Evolutionary conservation across 2,329 filamentous ascomycete species (phyloP), one percentile per base, ranked within the genome.

Genomic region (Beauveria brongniartii): DNA sequence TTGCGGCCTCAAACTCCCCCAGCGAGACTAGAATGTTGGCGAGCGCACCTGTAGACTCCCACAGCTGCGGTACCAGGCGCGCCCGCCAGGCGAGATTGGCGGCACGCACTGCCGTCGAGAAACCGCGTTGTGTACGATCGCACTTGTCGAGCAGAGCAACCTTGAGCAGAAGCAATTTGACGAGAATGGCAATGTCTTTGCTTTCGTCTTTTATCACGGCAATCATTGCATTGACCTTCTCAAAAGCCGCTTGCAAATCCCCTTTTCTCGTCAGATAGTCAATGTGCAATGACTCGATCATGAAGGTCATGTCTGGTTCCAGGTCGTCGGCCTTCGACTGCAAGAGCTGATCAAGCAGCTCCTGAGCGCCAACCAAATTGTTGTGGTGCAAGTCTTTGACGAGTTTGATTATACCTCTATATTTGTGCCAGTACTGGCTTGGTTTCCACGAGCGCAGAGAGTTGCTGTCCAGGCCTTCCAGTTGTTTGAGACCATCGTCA

Each of bases 61-160:
- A 94, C 8, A 96, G 76, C 20, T 82, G 81, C 0, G 84, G 82
- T 18, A 92, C 78, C 8, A 93, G 75, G 1, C 86, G 81, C 1
- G 88, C 83, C 52, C 86, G 82, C 77, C 89, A 86, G 0, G 90
- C 87, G 20, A 91, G 83, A 68, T 82, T 87, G 3, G 89, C 87
- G 1, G 91, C 91, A 48, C 90, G 82, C 67, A 95, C 79, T 5
- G 86, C 86, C 5, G 92, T 80, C 2, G 89, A 91, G 71, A 96
- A 91, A 0, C 85, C 91, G 63, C 88, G 84, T 66, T 90, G 83
- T 0, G 91, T 82, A 3, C 87, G 83, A 2, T 87, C 88, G 48
- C 83, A 84, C 65, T 81, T 82, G 59, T 85, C 82, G 61, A 91
- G 85, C 3, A 96, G 79, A 5, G 83, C 79, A 0, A 86, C 87